A percentile compares a stretch with the other conserved stretches of the same genome.
Evolutionary conservation across 352 stramenopile genomes (phyloP).

Genomic region (Phytophthora quininea): DNA sequence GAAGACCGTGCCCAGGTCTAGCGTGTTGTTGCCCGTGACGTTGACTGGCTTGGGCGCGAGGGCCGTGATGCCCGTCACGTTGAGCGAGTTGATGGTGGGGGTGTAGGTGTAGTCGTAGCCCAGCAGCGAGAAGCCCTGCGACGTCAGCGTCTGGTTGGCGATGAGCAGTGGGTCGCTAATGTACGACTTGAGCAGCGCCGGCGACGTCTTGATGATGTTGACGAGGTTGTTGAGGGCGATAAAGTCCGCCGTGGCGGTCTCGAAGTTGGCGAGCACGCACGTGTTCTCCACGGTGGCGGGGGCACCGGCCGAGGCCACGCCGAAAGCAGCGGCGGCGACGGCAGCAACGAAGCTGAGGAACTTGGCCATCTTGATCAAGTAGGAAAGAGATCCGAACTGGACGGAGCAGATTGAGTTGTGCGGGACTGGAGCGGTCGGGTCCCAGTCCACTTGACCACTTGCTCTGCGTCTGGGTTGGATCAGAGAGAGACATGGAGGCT

Average conservation of each 20-base stretch:
- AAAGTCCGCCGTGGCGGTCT: conserved; percentile 51
- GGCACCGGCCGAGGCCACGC: conserved; percentile 19
- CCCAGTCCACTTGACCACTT: background rate
- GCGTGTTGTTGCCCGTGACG: conserved; percentile 43
- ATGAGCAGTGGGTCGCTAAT: conserved; percentile 50
- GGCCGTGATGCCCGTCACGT: conserved; percentile 50
- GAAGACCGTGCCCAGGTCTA: conserved; percentile 52
- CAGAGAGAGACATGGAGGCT: conserved; percentile 4
- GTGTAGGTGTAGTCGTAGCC: conserved; percentile 55
- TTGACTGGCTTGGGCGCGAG: conserved; percentile 53
- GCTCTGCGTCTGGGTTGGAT: background rate
- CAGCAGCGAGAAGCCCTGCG: conserved; percentile 53
- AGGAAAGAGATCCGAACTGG: conserved; percentile 19
- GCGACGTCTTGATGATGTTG: conserved; percentile 48
- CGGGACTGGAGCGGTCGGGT: background rate
- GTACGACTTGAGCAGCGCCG: conserved; percentile 34
- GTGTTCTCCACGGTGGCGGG: conserved; percentile 18
- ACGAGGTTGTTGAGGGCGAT: conserved; percentile 51
- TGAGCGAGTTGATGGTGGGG: conserved; percentile 56
- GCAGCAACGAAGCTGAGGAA: conserved; percentile 26
- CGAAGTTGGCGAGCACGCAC: conserved; percentile 53
- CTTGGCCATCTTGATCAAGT: conserved; percentile 34
- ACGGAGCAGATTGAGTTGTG: conserved; percentile 35
- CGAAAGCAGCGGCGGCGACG: conserved; percentile 16
- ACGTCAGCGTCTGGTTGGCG: conserved; percentile 41